phyloP scores from a whole-genome alignment of 345 rosid species.

The Eucalyptus pauciflora region DNA sequence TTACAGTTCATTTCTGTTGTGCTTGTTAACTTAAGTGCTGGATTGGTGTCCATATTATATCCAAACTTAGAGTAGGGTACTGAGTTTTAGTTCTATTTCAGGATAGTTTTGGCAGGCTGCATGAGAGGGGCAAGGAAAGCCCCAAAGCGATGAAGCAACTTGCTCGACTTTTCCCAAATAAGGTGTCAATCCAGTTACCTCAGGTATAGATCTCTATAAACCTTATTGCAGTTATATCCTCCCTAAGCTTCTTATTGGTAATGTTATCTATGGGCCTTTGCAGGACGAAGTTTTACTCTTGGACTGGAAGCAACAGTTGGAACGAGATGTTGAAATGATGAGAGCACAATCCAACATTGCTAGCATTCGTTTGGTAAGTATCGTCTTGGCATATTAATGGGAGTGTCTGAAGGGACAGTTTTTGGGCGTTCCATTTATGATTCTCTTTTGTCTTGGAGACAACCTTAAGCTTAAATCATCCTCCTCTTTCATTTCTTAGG shows the following conservation, averaged over 20 bases:
- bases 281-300: conserved; percentile 85
- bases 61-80: neutral
- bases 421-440: neutral
- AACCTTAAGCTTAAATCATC: neutral
- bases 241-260: neutral
- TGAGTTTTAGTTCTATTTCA: conserved; percentile 15
- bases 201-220: conserved; percentile 39
- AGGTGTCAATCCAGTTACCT: conserved; percentile 92
- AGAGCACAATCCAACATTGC: conserved; percentile 69
- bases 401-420: neutral
- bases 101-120: conserved; percentile 85
- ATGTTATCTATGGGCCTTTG: conserved; percentile 8
- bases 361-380: conserved; percentile 66
- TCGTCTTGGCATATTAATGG: neutral
- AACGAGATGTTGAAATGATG: conserved; percentile 81
- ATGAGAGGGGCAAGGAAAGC: conserved; percentile 82
- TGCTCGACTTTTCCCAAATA: conserved; percentile 84
- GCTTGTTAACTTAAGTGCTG: neutral
- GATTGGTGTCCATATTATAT: neutral
- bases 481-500: neutral
- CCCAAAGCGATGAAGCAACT: conserved; percentile 90
- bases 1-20: neutral
- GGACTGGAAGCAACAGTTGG: conserved; percentile 97
- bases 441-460: neutral
- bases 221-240: neutral